Evolutionary conservation across 805 yeast genomes (phyloP).

Genomic region (Metschnikowia kofuensis): DNA sequence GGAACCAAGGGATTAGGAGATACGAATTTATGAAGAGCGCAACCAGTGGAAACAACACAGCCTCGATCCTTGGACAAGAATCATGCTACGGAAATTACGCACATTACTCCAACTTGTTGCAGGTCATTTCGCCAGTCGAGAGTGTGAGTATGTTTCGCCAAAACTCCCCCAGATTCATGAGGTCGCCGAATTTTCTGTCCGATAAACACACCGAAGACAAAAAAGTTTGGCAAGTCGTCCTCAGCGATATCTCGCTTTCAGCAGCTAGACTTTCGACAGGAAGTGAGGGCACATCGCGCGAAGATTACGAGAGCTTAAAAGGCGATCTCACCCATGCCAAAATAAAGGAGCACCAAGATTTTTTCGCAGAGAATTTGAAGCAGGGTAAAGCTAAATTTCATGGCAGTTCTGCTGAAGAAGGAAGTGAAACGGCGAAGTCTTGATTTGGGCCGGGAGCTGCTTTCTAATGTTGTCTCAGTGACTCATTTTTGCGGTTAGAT

Average conservation of each 20-base stretch:
- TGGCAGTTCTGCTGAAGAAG: background rate
- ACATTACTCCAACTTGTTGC: conserved; percentile 4
- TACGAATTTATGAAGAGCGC: background rate
- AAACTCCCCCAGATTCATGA: conserved; percentile 1
- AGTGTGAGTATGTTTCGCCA: conserved; percentile 4
- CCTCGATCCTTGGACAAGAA: conserved; percentile 3
- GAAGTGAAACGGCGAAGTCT: background rate
- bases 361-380: conserved; percentile 21
- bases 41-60: conserved; percentile 1
- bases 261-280: conserved; percentile 39
- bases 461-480: too few relatives aligned
- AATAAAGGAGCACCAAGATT: conserved; percentile 13
- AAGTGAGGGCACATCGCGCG: conserved; percentile 21
- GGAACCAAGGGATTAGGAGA: background rate
- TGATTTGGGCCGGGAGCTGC: too few relatives aligned
- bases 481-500: too few relatives aligned
- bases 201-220: conserved; percentile 4
- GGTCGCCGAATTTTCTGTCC: conserved; percentile 1
- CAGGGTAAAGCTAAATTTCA: conserved; percentile 16
- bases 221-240: conserved; percentile 29
- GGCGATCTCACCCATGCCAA: conserved; percentile 30
- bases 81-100: conserved; percentile 4
- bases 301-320: conserved; percentile 22
- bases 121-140: conserved; percentile 6
- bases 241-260: conserved; percentile 33